Percentiles rank a stretch among this genome's conserved stretches.
These are phyloP conservation scores for Epicoccum sorghinum DNA, from an alignment of 2,329 filamentous ascomycete genomes.

Conservation along the genomic window DNA sequence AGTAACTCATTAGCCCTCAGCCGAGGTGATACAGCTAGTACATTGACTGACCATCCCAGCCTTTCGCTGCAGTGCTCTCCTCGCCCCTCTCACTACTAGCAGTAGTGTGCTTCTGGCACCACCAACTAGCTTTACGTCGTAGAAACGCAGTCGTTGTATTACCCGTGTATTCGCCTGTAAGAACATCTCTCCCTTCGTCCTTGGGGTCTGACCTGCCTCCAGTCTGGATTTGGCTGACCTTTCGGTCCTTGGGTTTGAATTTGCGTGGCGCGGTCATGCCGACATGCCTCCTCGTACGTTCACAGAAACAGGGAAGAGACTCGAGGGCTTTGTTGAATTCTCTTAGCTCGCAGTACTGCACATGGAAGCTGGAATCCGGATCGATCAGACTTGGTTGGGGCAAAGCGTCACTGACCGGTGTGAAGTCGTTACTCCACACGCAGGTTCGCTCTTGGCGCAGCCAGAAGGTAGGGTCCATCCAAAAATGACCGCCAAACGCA, in stretches of 20 bases:
- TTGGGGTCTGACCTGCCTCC: background rate
- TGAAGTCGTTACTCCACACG: slow-evolving; percentile 45
- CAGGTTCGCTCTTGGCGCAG: slow-evolving; percentile 43
- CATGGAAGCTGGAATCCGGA: slow-evolving; percentile 34
- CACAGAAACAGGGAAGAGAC: slow-evolving; percentile 35
- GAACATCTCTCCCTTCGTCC: background rate
- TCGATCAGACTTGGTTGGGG: slow-evolving; percentile 39
- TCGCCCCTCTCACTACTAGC: slow-evolving; percentile 37
- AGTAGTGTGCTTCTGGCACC: slow-evolving; percentile 25
- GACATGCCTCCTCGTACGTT: slow-evolving; percentile 38
- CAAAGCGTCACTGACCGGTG: slow-evolving; percentile 41
- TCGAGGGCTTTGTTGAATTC: slow-evolving; percentile 38
- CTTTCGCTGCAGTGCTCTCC: slow-evolving; percentile 19
- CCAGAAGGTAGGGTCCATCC: slow-evolving; percentile 44
- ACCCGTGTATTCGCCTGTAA: slow-evolving; percentile 18
- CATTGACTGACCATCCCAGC: slow-evolving; percentile 40
- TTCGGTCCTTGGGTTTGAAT: no score
- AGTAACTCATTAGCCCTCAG: background rate
- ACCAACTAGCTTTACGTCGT: slow-evolving; percentile 40
- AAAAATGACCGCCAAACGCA: slow-evolving; percentile 38
- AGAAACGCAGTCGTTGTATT: slow-evolving; percentile 37
- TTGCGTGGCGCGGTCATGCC: slow-evolving; percentile 38
- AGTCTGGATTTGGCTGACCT: no score
- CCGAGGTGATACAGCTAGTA: background rate
- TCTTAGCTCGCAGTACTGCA: slow-evolving; percentile 43